Conservation (phyloP, 495 filamentous ascomycete species). For the Acidomyces sp. region DNA sequence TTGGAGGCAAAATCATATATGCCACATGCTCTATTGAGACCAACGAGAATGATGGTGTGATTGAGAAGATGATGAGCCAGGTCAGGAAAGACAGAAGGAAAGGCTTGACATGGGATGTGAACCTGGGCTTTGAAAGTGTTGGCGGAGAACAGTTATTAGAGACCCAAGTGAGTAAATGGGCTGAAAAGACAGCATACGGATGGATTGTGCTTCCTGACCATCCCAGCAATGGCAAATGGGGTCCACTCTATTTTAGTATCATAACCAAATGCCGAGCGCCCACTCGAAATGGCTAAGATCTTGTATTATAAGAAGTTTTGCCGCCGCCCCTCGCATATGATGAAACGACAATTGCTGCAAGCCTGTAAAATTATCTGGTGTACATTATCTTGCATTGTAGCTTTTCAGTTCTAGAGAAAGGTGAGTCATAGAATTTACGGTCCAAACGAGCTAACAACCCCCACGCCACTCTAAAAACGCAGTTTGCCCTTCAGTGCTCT, state of each 20-base stretch:
- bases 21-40: conserved; percentile 16
- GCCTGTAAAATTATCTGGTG: too few species aligned
- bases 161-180: too few species aligned
- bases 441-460: too few species aligned
- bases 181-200: conserved; percentile 12
- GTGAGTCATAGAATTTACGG: too few species aligned
- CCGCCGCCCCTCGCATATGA: too few species aligned
- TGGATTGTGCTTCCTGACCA: conserved; percentile 17
- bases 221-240: conserved; percentile 9
- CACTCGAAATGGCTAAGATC: not conserved
- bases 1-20: conserved; percentile 11
- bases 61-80: conserved; percentile 15
- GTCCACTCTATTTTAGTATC: conserved; percentile 11
- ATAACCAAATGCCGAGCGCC: conserved; percentile 9
- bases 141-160: not conserved
- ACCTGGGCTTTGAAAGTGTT: conserved; percentile 4
- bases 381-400: too few species aligned
- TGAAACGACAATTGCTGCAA: too few species aligned
- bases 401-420: too few species aligned
- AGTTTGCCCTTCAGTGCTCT: too few species aligned
- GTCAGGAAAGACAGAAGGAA: conserved; percentile 34
- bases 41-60: conserved; percentile 17
- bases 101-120: conserved; percentile 9
- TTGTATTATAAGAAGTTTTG: not conserved
- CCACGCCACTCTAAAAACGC: too few species aligned